These are phyloP conservation scores for Schizophyllum amplum DNA, from an alignment of 1,284 basidiomycete species.

Conservation along the genomic window DNA sequence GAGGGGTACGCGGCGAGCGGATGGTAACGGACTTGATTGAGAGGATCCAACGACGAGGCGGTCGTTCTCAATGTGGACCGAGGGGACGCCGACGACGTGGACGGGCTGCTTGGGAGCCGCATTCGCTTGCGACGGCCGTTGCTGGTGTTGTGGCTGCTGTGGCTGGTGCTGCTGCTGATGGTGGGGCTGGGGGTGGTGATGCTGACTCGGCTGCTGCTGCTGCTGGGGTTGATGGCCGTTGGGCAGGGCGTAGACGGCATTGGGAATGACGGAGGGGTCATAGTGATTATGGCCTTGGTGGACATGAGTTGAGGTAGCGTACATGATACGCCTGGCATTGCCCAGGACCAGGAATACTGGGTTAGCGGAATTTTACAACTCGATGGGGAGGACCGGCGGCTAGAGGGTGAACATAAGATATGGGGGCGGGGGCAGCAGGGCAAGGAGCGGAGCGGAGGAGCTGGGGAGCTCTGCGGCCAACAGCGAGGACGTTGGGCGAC, in stretches of 20 bases:
- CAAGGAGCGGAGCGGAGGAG: background rate
- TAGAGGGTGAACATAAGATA: background rate
- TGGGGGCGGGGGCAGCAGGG: background rate
- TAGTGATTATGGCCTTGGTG: slow-evolving; percentile 36
- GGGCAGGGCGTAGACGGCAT: slow-evolving; percentile 21
- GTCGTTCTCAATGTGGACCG: slow-evolving; percentile 60
- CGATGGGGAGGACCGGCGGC: no score
- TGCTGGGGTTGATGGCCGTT: slow-evolving; percentile 16
- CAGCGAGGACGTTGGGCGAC: background rate
- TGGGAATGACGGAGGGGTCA: slow-evolving; percentile 24
- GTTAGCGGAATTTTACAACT: background rate
- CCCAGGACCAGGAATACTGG: slow-evolving; percentile 25
- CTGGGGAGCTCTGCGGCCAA: background rate
- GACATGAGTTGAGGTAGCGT: slow-evolving; percentile 47
- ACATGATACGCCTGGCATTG: slow-evolving; percentile 61
- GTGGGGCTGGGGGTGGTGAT: slow-evolving; percentile 18
- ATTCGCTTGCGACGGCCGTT: slow-evolving; percentile 15
- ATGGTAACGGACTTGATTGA: slow-evolving; percentile 47
- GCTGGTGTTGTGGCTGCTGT: slow-evolving; percentile 7
- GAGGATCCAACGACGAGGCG: slow-evolving; percentile 64
- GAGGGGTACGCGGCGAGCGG: slow-evolving; percentile 6
- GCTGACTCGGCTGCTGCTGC: slow-evolving; percentile 11
- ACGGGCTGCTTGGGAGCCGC: slow-evolving; percentile 44
- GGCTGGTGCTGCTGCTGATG: slow-evolving; percentile 21
- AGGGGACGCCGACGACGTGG: slow-evolving; percentile 60